These are phyloP conservation scores for Bremia lactucae DNA, from an alignment of 352 stramenopile genomes.

Conservation along the genomic window DNA sequence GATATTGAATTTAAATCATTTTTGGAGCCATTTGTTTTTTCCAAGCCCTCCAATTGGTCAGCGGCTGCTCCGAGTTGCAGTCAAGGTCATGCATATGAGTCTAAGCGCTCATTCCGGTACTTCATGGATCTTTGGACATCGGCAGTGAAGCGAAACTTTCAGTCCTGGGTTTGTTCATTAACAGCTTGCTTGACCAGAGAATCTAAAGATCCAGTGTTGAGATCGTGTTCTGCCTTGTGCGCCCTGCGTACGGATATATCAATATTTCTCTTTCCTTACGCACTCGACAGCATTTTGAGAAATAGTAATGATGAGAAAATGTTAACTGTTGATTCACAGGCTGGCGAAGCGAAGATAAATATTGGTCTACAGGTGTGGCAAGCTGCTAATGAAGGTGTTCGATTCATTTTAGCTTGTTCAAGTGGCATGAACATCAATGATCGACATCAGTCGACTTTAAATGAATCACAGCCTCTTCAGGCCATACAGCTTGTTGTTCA, in stretches of 20 bases:
- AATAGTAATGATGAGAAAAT: constrained; percentile 3
- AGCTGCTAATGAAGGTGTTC: constrained; percentile 34
- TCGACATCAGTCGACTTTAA: neutral
- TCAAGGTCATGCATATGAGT: neutral
- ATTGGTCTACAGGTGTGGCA: constrained; percentile 5
- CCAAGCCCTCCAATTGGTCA: constrained; percentile 50
- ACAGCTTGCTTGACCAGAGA: constrained; percentile 29
- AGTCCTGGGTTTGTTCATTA: constrained; percentile 48
- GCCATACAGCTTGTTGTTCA: constrained; percentile 67
- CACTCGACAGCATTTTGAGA: constrained; percentile 31
- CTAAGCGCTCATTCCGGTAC: constrained; percentile 9
- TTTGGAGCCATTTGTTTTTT: constrained; percentile 34
- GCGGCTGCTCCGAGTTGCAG: constrained; percentile 4
- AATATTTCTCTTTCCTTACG: constrained; percentile 70
- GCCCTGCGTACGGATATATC: constrained; percentile 42
- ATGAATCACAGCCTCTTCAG: constrained; percentile 20
- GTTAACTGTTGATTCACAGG: neutral
- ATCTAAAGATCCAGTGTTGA: constrained; percentile 38
- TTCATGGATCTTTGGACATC: constrained; percentile 34
- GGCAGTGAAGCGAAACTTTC: constrained; percentile 25
- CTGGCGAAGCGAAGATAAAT: constrained; percentile 1
- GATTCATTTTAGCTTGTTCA: constrained; percentile 23
- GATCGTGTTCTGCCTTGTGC: constrained; percentile 31
- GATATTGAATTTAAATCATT: constrained; percentile 59
- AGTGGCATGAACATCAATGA: neutral